Base-by-base conservation (phyloP, 495 filamentous ascomycete genomes). In the Neurospora tetraspora region DNA sequence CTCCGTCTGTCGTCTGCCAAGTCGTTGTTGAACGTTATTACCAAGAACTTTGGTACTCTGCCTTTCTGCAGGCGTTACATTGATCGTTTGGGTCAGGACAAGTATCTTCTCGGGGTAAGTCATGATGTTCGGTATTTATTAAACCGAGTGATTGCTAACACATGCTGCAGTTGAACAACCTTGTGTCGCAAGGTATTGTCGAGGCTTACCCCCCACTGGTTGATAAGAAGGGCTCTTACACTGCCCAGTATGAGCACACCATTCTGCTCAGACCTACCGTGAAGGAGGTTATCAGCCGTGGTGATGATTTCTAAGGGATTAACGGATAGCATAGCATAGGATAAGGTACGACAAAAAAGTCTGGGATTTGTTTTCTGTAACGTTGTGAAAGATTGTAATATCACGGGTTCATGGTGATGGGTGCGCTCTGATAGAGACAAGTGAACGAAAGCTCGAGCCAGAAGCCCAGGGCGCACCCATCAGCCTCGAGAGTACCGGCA, bases 191-290 rank as follows among this genome's bases (percentile, higher is more conserved):
- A 69, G 94, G 93, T 14, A 93, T 98, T 76, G 92, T 98, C 31
- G 92, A 97, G 81, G 89, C 91, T 47, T 97, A 98, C 78, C 93
- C 94, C 2, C 94, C 94, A 27, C 85, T 98, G 65, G 89, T 90
- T 73, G 94, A 98, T 85, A 89, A 93, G 83, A 97, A 97, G 89
- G 94, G 94, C 71, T 95, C 92, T 27, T 98, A 96, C 80, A 97
- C 94, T 23, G 94, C 94, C 74, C 94, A 98, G 82, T 97, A 86
- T 78, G 94, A 98, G 87, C 94, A 96, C 93, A 97, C 94, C 16
- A 92, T 97, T 76, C 78, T 97, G 72, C 88, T 97, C 71, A 86
- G 94, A 74, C 93, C 94, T 65, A 97, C 87, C 74, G 91, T 93
- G 36, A 97, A 97, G 86, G 94, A 97, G 84, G 89, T 97, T 71